Percentiles rank a stretch among this genome's conserved stretches.
Conservation (phyloP, 352 stramenopile genomes). For the Peronospora belbahrii region DNA sequence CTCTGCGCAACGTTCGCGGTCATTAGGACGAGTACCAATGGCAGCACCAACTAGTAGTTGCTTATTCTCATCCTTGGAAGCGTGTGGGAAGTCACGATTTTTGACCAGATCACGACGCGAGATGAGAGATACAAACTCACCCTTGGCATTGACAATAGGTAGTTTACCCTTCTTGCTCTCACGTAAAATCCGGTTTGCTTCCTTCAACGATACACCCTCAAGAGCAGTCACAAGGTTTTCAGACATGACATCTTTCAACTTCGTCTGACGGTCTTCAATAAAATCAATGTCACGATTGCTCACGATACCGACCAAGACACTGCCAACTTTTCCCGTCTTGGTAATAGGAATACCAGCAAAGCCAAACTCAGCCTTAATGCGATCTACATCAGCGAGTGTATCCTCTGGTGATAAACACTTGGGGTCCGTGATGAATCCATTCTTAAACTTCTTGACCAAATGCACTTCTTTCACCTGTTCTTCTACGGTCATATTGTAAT, state of each 20-base stretch:
- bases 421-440: slow-evolving; percentile 99
- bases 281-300: slow-evolving; percentile 99
- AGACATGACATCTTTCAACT: slow-evolving; percentile 85
- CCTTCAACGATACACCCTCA: slow-evolving; percentile 91
- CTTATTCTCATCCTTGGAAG: slow-evolving; percentile 97
- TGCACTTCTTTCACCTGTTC: slow-evolving; percentile 93
- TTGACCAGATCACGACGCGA: slow-evolving; percentile 97
- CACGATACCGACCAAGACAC: slow-evolving; percentile 97
- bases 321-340: slow-evolving; percentile 94
- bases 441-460: slow-evolving; percentile 99
- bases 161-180: slow-evolving; percentile 99
- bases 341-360: slow-evolving; percentile 99
- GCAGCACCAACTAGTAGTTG: slow-evolving; percentile 96
- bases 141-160: slow-evolving; percentile 96
- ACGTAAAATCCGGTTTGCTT: slow-evolving; percentile 97
- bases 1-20: slow-evolving; percentile 90
- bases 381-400: slow-evolving; percentile 93
- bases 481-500: slow-evolving; percentile 99
- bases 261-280: slow-evolving; percentile 89
- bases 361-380: slow-evolving; percentile 92
- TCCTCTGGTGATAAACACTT: slow-evolving; percentile 93
- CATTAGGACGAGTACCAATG: slow-evolving; percentile 96
- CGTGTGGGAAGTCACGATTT: slow-evolving; percentile 95
- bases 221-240: slow-evolving; percentile 89
- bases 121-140: slow-evolving; percentile 97